Evolutionary conservation across 192 early-diverging fungal genomes (phyloP).

Genomic region (Coemansia reversa): DNA sequence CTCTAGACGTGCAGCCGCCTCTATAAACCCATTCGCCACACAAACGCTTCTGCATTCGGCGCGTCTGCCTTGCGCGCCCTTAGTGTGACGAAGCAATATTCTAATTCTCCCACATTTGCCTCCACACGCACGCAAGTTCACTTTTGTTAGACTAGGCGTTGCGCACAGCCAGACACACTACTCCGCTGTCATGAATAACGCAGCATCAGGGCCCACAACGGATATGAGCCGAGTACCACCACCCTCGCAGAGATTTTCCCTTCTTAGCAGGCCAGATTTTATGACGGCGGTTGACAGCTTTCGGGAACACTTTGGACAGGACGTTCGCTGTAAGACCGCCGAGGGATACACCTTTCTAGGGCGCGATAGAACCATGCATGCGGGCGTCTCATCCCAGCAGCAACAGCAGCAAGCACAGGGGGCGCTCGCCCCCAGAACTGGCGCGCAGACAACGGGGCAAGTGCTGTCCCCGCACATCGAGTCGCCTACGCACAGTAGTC

Average conservation of each 20-base stretch:
- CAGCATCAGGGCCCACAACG: conserved; percentile 3
- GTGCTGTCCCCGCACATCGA: not conserved
- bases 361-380: conserved; percentile 14
- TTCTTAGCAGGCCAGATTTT: conserved; percentile 38
- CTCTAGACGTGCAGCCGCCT: not conserved
- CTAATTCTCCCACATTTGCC: not conserved
- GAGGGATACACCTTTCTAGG: conserved; percentile 53
- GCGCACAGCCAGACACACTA: no score
- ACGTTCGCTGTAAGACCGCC: conserved; percentile 18
- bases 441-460: no score
- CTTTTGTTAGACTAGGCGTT: no score
- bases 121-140: not conserved
- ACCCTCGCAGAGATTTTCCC: conserved; percentile 9
- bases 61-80: not conserved
- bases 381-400: not conserved
- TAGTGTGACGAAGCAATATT: not conserved
- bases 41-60: no score
- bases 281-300: conserved; percentile 30
- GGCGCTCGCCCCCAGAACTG: no score
- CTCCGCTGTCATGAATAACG: no score
- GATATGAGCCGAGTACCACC: conserved; percentile 3
- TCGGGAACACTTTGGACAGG: conserved; percentile 47
- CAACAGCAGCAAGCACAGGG: not conserved
- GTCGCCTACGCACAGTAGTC: conserved; percentile 20
- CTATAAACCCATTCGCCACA: no score